Conservation (phyloP, 2,329 filamentous ascomycete genomes). For the Sporothrix variecibatus region DNA sequence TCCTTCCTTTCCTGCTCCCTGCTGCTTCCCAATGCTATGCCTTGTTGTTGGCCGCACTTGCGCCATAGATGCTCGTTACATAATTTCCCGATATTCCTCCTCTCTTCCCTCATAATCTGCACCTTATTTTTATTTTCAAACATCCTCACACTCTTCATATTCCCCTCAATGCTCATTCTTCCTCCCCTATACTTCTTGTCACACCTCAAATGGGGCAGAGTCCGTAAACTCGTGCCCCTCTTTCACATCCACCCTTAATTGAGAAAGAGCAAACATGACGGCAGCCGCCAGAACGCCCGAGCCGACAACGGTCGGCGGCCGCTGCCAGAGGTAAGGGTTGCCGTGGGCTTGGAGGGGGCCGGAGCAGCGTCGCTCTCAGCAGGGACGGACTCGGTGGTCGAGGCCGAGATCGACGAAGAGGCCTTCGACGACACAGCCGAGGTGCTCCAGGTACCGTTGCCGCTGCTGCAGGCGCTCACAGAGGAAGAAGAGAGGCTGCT, state of each 20-base stretch:
- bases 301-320: background rate
- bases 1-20: background rate
- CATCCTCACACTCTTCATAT: background rate
- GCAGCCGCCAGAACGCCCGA: background rate
- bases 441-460: background rate
- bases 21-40: background rate
- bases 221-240: too few species aligned
- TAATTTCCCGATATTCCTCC: background rate
- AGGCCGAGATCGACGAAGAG: background rate
- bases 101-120: background rate
- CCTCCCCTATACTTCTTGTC: background rate
- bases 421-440: background rate
- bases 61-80: slow-evolving; percentile 6
- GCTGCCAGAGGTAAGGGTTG: background rate
- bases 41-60: background rate
- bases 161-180: background rate
- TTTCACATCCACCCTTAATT: background rate
- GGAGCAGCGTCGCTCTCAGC: background rate
- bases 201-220: background rate
- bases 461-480: background rate
- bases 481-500: background rate
- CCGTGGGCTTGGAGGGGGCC: background rate
- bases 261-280: background rate
- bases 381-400: background rate
- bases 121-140: too few species aligned